Percentiles rank a stretch among this genome's conserved stretches.
Conservation (phyloP, 2,329 filamentous ascomycete species). For the Corinectria fuckeliana region DNA sequence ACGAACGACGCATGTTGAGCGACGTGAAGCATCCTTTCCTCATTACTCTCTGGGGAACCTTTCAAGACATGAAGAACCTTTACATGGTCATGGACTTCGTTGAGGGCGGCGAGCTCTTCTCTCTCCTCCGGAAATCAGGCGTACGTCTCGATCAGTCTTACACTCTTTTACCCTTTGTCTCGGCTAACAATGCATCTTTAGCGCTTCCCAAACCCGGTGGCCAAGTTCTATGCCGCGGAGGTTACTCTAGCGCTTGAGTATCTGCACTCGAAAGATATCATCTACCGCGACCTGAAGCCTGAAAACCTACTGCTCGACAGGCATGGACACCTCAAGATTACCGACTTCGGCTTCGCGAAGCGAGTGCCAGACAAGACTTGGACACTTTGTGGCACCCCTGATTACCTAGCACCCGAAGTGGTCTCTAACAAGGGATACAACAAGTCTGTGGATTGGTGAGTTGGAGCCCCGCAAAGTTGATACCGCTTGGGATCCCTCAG, state of each 20-base stretch:
- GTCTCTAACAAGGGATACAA: slow-evolving; percentile 99
- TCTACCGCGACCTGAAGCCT: slow-evolving; percentile 96
- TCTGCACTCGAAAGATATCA: slow-evolving; percentile 92
- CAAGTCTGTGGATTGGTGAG: slow-evolving; percentile 98
- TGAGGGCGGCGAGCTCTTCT: slow-evolving; percentile 97
- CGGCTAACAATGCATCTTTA: slow-evolving; percentile 46
- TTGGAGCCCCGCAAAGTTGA: slow-evolving; percentile 21
- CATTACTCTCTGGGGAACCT: slow-evolving; percentile 97
- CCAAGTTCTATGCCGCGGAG: slow-evolving; percentile 98
- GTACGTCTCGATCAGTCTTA: slow-evolving; percentile 53
- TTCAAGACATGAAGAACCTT: slow-evolving; percentile 91
- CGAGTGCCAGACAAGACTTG: slow-evolving; percentile 98
- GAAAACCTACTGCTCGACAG: slow-evolving; percentile 92
- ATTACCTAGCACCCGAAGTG: slow-evolving; percentile 96
- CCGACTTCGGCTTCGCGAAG: slow-evolving; percentile 98
- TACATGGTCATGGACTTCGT: slow-evolving; percentile 99
- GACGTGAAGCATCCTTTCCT: slow-evolving; percentile 98
- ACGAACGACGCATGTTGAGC: slow-evolving; percentile 93
- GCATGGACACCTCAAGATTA: slow-evolving; percentile 95
- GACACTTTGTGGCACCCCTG: slow-evolving; percentile 96
- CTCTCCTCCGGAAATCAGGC: slow-evolving; percentile 91
- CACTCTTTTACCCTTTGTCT: neutral
- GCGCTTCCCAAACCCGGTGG: slow-evolving; percentile 98
- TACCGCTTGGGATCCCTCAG: neutral
- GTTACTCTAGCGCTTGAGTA: slow-evolving; percentile 96